A percentile compares a stretch with the other conserved stretches of the same genome.
Evolutionary conservation across 2,329 filamentous ascomycete genomes (phyloP).

Genomic region (Fusarium acutatum): DNA sequence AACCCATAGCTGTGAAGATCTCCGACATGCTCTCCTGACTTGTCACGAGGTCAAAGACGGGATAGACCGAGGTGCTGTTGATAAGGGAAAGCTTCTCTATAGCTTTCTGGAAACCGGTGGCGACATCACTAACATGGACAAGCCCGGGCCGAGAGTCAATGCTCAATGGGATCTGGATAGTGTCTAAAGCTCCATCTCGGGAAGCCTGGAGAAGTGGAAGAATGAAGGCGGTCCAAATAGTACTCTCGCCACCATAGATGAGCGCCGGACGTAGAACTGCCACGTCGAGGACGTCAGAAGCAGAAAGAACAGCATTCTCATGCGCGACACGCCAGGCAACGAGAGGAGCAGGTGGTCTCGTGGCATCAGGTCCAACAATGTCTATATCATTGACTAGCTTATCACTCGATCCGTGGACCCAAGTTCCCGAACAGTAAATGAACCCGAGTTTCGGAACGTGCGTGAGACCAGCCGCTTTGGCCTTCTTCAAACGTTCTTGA

Average conservation of each 20-base stretch:
- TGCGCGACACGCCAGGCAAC: neutral
- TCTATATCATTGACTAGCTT: neutral
- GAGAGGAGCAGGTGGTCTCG: fast-evolving
- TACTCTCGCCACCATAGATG: neutral
- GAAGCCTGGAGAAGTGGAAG: neutral
- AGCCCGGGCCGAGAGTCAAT: neutral
- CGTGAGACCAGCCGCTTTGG: neutral
- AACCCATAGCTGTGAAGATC: neutral
- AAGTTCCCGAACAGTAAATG: neutral
- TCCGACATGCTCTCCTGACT: neutral
- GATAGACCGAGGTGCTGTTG: neutral
- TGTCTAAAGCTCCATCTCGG: fast-evolving
- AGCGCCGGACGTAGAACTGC: neutral
- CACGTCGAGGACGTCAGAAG: neutral
- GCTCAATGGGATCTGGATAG: neutral
- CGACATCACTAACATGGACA: neutral
- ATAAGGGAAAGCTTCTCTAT: neutral
- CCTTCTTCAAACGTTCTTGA: neutral
- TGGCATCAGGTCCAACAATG: fast-evolving
- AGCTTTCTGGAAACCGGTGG: neutral
- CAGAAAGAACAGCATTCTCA: neutral
- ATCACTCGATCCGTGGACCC: neutral
- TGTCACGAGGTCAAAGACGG: neutral
- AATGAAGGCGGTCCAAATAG: neutral
- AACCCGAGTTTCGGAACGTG: neutral